Evolutionary conservation across 768 basidiomycete genomes (phyloP), one percentile per base, ranked within the genome.

Genomic region (Lentinula guzmanii): DNA sequence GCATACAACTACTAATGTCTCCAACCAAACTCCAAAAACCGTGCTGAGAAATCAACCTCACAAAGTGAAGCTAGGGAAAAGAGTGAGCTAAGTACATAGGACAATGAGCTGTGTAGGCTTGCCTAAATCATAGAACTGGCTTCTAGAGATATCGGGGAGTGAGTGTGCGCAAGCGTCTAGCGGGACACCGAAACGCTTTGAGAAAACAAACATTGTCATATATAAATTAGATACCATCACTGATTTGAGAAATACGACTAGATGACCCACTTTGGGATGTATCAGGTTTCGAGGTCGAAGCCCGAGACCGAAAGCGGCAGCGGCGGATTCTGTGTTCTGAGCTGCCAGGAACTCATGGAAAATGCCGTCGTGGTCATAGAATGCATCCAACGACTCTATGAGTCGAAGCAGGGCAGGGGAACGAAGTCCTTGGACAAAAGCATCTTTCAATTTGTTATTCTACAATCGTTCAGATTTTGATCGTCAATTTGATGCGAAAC

Each of bases 81-180:
- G 35, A 1, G 16, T 45, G 2, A 31, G 51, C 41, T 35, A 24
- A 21, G 11, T 16, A 21, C 39, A 56, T 24, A 21, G 15, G 7
- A 18, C 5, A 34, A 10, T 5, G 21, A 9, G 48, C 11, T 4
- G 34, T 16, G 15, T 11, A n/a, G 4, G 67, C 75, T 64, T 65
- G 78, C 78, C 76, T 0, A 74, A 64, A 52, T 74, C 70, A 61
- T 79, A 78, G 60, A 76, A 79, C 46, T 74, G 73, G 28, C 75
- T 69, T 58, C 70, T 75, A 4, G 74, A 70, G 8, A 77, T 61
- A 59, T 76, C 65, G 11, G 74, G 77, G 16, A 78, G 62, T 55
- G 69, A 72, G 52, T 71, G 72, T 4, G 69, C 52, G 5, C 66
- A 58, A 3, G 69, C 62, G 39, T 73, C 65, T 34, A 76, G 65